phyloP scores from a whole-genome alignment of 164 flowering plant genomes.

The Aristolochia californica region DNA sequence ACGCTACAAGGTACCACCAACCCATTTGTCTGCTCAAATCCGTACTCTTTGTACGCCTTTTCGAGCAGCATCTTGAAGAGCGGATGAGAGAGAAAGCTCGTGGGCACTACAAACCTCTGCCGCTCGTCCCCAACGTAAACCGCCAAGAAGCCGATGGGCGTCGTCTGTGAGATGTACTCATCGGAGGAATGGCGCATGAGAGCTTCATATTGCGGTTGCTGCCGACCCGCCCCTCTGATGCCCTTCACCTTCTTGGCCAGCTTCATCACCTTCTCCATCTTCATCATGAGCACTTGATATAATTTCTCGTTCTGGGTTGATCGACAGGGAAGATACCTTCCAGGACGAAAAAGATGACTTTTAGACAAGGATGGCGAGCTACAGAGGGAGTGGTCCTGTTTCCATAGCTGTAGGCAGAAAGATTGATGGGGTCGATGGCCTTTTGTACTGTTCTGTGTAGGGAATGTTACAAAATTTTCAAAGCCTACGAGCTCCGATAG shows the following conservation, averaged over 20 bases:
- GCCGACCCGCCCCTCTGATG: conserved; percentile 1
- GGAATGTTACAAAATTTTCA: conserved; percentile 6
- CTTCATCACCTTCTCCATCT: conserved; percentile 21
- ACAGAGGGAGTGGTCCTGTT: background rate
- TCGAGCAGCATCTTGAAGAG: conserved; percentile 81
- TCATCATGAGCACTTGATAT: no score
- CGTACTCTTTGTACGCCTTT: conserved; percentile 64
- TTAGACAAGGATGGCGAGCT: background rate
- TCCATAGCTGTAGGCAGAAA: no score
- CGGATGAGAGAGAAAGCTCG: conserved; percentile 64
- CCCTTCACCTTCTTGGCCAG: conserved; percentile 24
- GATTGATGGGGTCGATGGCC: no score
- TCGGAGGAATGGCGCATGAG: conserved; percentile 8
- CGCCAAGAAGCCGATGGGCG: conserved; percentile 57
- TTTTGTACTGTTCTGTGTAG: conserved; percentile 5
- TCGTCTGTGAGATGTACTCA: conserved; percentile 1
- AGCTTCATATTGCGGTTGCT: conserved; percentile 10
- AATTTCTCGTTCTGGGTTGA: no score
- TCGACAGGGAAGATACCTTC: no score
- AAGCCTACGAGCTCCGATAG: background rate
- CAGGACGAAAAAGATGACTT: no score
- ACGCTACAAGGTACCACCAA: conserved; percentile 74
- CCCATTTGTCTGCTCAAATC: conserved; percentile 51
- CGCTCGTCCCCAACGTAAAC: conserved; percentile 72
- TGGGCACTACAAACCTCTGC: conserved; percentile 64